These are phyloP conservation scores for Phytophthora sojae DNA, from an alignment of 352 stramenopile species.

Conservation along the genomic window DNA sequence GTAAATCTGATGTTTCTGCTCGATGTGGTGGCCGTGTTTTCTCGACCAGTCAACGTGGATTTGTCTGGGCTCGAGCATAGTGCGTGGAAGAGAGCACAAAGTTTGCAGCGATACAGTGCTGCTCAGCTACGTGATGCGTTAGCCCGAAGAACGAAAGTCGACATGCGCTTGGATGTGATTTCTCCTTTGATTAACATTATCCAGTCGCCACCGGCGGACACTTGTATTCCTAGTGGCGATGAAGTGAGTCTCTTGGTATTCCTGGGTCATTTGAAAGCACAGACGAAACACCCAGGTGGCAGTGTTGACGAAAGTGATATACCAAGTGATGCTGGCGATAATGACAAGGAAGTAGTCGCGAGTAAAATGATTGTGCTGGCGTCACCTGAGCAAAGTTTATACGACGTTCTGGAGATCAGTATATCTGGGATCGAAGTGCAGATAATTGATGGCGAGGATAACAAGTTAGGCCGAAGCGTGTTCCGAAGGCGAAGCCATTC, in stretches of 20 bases:
- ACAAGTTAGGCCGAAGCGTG: slow-evolving; percentile 10
- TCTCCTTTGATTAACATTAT: slow-evolving; percentile 82
- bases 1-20: slow-evolving; percentile 83
- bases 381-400: slow-evolving; percentile 57
- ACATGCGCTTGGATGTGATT: slow-evolving; percentile 81
- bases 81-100: slow-evolving; percentile 79
- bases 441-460: slow-evolving; percentile 46
- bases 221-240: slow-evolving; percentile 20
- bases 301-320: slow-evolving; percentile 20
- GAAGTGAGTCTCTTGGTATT: slow-evolving; percentile 75
- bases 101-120: slow-evolving; percentile 77
- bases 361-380: slow-evolving; percentile 25
- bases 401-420: slow-evolving; percentile 81
- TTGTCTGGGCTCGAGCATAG: slow-evolving; percentile 75
- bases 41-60: slow-evolving; percentile 77
- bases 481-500: slow-evolving; percentile 30
- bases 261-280: slow-evolving; percentile 75
- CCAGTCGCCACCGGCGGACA: slow-evolving; percentile 48
- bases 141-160: slow-evolving; percentile 71
- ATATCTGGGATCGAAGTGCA: slow-evolving; percentile 85
- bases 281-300: slow-evolving; percentile 53
- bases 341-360: slow-evolving; percentile 6
- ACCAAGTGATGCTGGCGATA: slow-evolving; percentile 9
- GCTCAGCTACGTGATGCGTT: slow-evolving; percentile 79
- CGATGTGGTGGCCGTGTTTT: slow-evolving; percentile 71